Percentiles rank a stretch among this genome's conserved stretches.
These are phyloP conservation scores for Polyporus arcularius DNA, from an alignment of 768 basidiomycete species.

Conservation along the genomic window DNA sequence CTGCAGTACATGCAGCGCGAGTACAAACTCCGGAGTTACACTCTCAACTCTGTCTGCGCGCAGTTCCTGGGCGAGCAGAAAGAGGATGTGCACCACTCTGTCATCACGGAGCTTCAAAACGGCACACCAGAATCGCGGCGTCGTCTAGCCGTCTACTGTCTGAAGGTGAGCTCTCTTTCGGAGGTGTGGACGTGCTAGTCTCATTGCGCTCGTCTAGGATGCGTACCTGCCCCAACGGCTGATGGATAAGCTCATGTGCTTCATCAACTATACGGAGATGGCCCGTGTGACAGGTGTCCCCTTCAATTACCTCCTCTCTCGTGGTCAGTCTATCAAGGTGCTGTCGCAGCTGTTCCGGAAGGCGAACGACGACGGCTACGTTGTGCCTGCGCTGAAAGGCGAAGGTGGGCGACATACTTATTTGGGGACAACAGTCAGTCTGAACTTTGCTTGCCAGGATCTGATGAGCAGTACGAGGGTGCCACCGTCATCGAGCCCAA, in stretches of 20 bases:
- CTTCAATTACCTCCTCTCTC: constrained; percentile 91
- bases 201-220: constrained; percentile 56
- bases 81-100: constrained; percentile 98
- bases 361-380: constrained; percentile 88
- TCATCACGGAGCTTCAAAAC: constrained; percentile 97
- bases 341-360: constrained; percentile 93
- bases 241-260: constrained; percentile 98
- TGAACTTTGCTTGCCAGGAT: constrained; percentile 45
- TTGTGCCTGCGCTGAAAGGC: constrained; percentile 81
- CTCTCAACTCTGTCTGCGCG: constrained; percentile 96
- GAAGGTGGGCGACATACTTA: constrained; percentile 57
- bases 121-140: constrained; percentile 92
- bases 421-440: background rate
- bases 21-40: constrained; percentile 95
- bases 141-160: constrained; percentile 93
- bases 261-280: constrained; percentile 99
- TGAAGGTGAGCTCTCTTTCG: constrained; percentile 64
- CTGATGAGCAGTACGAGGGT: constrained; percentile 97
- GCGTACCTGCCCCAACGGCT: constrained; percentile 96
- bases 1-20: constrained; percentile 99
- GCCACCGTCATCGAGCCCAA: constrained; percentile 98
- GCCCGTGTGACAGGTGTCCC: constrained; percentile 99
- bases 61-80: constrained; percentile 99
- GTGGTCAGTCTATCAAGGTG: constrained; percentile 99
- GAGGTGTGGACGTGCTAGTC: background rate